Base-by-base conservation (phyloP, 371 early-diverging fungal genomes). In the Mucor lusitanicus region DNA sequence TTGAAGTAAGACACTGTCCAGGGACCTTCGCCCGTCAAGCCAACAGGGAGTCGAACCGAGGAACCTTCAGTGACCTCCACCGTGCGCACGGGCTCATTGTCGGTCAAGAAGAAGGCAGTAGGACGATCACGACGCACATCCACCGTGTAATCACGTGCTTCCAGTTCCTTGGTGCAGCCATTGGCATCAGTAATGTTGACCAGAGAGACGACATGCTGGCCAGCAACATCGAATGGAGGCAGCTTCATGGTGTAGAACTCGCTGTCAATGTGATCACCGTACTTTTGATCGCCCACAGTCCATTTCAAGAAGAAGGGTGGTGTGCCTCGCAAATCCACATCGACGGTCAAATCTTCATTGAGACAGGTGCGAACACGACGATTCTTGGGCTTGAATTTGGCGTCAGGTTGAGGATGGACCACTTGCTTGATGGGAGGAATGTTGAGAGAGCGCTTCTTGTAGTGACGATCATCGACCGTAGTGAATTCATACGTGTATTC, bases 351-450 rank as follows among this genome's bases (percentile, higher is more conserved):
- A 8, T 70, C 65, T 61, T 84, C 79, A 23, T 81, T 81, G 39
- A 81, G 63, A 65, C 84, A 84, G 0, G 80, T 81, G 15, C 77
- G 76, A 6, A 75, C 54, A 11, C 73, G n/a, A 11, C 56, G 53
- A 6, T 46, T 33, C 5, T 32, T 60, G 1, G 65, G 5, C n/a
- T 32, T 73, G 59, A 84, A 84, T n/a, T 69, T 63, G 37, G 84
- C 84, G 56, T 81, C 76, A 15, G 84, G 84, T 62, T 84, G 84
- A 65, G 84, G 84, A 67, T 82, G 82, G 1, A 84, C 84, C 1
- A 68, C 59, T 58, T 84, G 84, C 11, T 75, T 68, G 59, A 81
- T 72, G 1, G 75, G 61, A 15, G 67, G 50, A 19, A 78, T 70
- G 2, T 67, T 54, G 13, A 77, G 66, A 13, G 71, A 46, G 6